Evolutionary conservation across 139 green algal species (phyloP).

Genomic region (Micractinium conductrix): DNA sequence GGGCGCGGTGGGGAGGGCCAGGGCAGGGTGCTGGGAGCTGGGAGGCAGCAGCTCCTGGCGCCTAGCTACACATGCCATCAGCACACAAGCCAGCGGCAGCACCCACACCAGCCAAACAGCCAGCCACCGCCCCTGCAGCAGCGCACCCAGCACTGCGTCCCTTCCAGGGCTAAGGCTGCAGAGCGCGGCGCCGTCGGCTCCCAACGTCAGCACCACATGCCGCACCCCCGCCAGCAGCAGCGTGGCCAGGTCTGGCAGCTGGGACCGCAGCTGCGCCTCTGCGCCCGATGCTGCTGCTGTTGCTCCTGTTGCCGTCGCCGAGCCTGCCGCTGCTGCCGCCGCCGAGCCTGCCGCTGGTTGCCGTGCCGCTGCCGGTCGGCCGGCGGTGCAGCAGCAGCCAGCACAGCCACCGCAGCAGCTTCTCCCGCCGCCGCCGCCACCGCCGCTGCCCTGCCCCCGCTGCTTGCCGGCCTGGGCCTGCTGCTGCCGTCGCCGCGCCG

Average conservation of each 20-base stretch:
- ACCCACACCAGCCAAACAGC: no score
- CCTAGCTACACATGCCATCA: no score
- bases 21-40: no score
- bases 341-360: not conserved
- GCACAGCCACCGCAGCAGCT: not conserved
- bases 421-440: no score
- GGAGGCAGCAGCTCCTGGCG: no score
- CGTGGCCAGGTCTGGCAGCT: constrained; percentile 25
- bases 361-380: not conserved
- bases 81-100: no score
- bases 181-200: constrained; percentile 56
- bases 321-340: not conserved
- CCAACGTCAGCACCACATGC: constrained; percentile 66
- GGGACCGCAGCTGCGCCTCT: not conserved
- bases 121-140: no score
- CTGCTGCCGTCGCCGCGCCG: no score
- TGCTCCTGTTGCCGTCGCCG: no score
- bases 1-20: not conserved
- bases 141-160: no score
- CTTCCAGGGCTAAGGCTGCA: constrained; percentile 35
- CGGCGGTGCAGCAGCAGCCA: not conserved
- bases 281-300: not conserved
- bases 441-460: not conserved
- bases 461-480: no score
- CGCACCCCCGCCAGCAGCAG: constrained; percentile 48